Evolutionary conservation across 129 eudicot species (phyloP), one percentile per base, ranked within the genome.

Genomic region (Glebionis coronaria): DNA sequence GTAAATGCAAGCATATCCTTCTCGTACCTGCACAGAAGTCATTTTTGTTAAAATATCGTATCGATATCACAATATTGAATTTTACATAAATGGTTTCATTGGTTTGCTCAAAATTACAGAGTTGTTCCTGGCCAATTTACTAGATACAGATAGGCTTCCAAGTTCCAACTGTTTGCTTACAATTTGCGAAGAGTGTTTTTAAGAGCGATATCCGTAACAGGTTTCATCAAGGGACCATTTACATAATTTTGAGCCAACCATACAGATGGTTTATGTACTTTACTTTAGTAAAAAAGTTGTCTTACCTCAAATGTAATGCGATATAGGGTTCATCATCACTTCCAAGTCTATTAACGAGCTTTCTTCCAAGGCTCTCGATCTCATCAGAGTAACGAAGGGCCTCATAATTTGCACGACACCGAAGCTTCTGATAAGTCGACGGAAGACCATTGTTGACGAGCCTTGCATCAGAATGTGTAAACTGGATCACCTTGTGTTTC

Each of bases 1-100:
- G 98, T 93, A 77, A 93, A 93, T 11, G 98, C 87, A n/a, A 93
- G 84, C 98, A 93, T 93, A 77, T 93, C 99, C 73, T 82, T 84
- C 80, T 87, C 95, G 49, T 87, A 87, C 75, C 95, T 83, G 65
- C 21, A 49, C 11, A 49, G 8, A 14, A 49, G 18, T 49, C 18
- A 49, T 12, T 2, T 49, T 14, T 11, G 54, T 23, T 23, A 23
- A 2, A 23, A 23, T 23, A 2, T 23, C 25, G 2, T 2, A 23
- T 23, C 25, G 25, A 1, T 23, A 23, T 23, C 25, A 23, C 2
- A 23, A 23, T 23, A 23, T 23, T 23, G 2, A 2, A 23, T 23
- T n/a, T n/a, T 2, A 23, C 25, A 23, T 23, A 0, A 23, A 23
- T 23, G 1, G 25, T 23, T 23, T 2, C 25, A 23, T 23, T 23